Conservation (phyloP, 2,329 filamentous ascomycete genomes). For the Penicillium sp. region DNA sequence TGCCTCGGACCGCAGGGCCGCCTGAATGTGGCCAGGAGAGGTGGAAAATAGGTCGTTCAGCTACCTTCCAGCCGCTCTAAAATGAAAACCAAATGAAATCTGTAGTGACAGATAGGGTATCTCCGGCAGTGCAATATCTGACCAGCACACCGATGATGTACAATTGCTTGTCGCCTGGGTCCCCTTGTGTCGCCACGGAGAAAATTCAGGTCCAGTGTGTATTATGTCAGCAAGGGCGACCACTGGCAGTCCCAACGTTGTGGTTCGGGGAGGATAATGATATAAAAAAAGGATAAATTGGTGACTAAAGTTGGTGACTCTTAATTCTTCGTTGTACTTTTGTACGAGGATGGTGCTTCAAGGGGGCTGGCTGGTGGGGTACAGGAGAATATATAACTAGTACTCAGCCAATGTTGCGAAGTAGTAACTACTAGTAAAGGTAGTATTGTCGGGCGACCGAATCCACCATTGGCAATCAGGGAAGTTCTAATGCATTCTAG, state of each 20-base stretch:
- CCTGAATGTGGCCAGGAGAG: conserved; percentile 3
- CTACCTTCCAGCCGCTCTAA: neutral
- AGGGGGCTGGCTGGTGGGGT: too few species aligned
- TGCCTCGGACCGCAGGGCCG: neutral
- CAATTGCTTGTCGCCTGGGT: neutral
- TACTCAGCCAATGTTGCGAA: too few species aligned
- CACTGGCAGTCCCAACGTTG: neutral
- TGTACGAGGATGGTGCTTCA: too few species aligned
- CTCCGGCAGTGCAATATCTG: neutral
- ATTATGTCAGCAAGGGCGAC: conserved; percentile 5
- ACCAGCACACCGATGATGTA: neutral
- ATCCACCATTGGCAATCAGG: neutral
- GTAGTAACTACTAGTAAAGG: too few species aligned
- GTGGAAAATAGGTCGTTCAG: neutral
- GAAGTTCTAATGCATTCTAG: neutral
- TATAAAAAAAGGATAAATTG: too few species aligned
- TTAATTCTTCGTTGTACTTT: too few species aligned
- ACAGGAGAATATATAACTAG: neutral
- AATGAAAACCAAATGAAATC: neutral
- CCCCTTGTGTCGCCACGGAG: conserved; percentile 4
- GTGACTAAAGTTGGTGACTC: too few species aligned
- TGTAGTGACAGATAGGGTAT: neutral
- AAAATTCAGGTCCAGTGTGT: neutral
- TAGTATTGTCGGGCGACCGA: too few species aligned
- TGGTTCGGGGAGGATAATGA: neutral